Conservation (phyloP, 192 early-diverging fungal genomes). For the Chytriomyces sp. region DNA sequence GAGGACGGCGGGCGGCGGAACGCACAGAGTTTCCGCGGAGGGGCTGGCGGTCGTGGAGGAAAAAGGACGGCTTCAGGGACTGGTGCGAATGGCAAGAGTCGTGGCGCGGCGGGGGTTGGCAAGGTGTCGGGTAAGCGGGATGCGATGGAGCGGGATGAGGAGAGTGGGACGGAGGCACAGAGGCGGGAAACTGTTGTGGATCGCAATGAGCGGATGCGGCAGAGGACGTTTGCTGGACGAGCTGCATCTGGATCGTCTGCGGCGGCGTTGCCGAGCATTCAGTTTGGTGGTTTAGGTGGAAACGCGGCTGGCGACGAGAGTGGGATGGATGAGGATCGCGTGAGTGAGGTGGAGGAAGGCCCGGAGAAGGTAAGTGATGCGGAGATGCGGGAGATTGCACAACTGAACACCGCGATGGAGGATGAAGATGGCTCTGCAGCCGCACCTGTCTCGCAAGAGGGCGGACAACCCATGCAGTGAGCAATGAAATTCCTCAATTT, state of each 20-base stretch:
- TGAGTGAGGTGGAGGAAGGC: conserved; percentile 25
- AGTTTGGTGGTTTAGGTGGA: conserved; percentile 1
- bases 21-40: conserved; percentile 36
- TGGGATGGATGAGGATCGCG: conserved; percentile 22
- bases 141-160: conserved; percentile 1
- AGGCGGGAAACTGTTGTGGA: conserved; percentile 15
- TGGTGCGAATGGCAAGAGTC: background rate
- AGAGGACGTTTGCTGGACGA: conserved; percentile 8
- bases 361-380: conserved; percentile 16
- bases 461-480: too few relatives aligned
- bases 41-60: background rate
- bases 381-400: conserved; percentile 22
- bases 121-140: background rate
- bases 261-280: background rate
- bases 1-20: conserved; percentile 49
- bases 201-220: conserved; percentile 13
- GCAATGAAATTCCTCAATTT: too few relatives aligned
- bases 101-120: background rate
- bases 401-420: too few relatives aligned
- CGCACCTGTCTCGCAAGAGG: too few relatives aligned
- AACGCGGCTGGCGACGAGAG: conserved; percentile 14
- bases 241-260: background rate
- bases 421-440: too few relatives aligned
- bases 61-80: background rate
- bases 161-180: conserved; percentile 8